These are phyloP conservation scores for Calamus simplicifolius DNA, from an alignment of 176 grass and related monocot genomes.

Conservation along the genomic window DNA sequence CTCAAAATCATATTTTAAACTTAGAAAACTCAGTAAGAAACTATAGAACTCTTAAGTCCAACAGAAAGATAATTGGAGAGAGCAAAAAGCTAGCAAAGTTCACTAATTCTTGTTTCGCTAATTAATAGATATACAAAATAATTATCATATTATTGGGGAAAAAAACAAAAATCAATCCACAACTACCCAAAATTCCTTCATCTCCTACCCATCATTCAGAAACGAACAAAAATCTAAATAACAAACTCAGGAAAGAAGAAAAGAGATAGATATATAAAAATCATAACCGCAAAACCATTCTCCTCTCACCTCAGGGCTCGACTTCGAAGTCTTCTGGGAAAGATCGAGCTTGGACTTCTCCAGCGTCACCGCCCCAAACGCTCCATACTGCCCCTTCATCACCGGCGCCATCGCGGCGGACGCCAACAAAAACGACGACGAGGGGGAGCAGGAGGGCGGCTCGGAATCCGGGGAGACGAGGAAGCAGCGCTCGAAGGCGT, in stretches of 20 bases:
- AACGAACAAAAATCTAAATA: not conserved
- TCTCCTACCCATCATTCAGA: too few relatives aligned
- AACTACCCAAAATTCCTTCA: too few relatives aligned
- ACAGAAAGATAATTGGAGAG: too few relatives aligned
- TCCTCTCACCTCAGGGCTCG: conserved; percentile 49
- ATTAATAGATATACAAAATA: too few relatives aligned
- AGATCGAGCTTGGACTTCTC: conserved; percentile 71
- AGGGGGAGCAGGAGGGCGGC: conserved; percentile 11
- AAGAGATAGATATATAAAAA: not conserved
- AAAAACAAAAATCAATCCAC: too few relatives aligned
- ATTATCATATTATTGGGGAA: too few relatives aligned
- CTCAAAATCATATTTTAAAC: too few relatives aligned
- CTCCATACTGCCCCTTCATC: conserved; percentile 56
- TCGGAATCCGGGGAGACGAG: conserved; percentile 32
- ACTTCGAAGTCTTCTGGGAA: conserved; percentile 41
- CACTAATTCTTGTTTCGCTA: too few relatives aligned
- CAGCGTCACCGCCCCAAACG: conserved; percentile 47
- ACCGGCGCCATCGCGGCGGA: conserved; percentile 27
- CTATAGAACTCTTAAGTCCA: too few relatives aligned
- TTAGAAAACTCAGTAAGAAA: too few relatives aligned
- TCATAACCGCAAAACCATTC: not conserved
- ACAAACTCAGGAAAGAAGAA: not conserved
- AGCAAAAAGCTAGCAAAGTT: too few relatives aligned
- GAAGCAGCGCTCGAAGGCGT: conserved; percentile 31
- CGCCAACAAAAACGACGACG: conserved; percentile 2